Conservation (phyloP, 192 early-diverging fungal genomes). For the Mortierella hygrophila region DNA sequence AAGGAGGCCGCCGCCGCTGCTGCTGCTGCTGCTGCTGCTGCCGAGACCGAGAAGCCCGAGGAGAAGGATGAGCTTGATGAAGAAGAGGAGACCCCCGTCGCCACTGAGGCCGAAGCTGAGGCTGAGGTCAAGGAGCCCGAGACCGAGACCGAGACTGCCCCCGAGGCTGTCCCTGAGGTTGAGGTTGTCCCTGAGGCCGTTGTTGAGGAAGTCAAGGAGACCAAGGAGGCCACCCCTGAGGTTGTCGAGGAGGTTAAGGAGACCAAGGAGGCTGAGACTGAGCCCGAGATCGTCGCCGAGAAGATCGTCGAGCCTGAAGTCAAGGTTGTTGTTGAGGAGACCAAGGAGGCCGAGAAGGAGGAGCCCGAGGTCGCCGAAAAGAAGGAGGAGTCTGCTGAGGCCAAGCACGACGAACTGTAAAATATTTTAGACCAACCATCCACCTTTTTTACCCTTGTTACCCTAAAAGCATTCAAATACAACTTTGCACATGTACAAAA, state of each 20-base stretch:
- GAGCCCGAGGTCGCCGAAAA: constrained; percentile 12
- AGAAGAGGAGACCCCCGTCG: constrained; percentile 22
- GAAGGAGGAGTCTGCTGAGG: constrained; percentile 5
- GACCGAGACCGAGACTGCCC: constrained; percentile 25
- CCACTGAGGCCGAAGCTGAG: not conserved
- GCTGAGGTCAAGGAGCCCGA: constrained; percentile 23
- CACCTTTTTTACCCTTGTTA: not conserved
- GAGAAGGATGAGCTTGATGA: constrained; percentile 30
- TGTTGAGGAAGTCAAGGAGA: constrained; percentile 11
- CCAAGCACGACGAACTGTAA: constrained; percentile 57
- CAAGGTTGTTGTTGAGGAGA: constrained; percentile 17
- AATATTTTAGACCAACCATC: constrained; percentile 12
- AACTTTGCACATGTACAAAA: not conserved
- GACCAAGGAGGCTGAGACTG: constrained; percentile 1
- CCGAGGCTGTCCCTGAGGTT: constrained; percentile 14
- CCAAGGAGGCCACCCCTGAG: not conserved
- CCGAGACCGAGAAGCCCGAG: constrained; percentile 53
- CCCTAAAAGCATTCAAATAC: not conserved
- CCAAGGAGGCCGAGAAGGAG: constrained; percentile 14
- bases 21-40: not conserved
- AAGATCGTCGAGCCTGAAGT: constrained; percentile 8
- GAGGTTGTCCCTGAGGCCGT: constrained; percentile 15
- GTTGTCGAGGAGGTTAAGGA: constrained; percentile 17
- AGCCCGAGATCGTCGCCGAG: not conserved
- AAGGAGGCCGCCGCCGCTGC: constrained; percentile 3